Conservation (phyloP, 768 basidiomycete species). For the Hortiboletus flavorubellus region DNA sequence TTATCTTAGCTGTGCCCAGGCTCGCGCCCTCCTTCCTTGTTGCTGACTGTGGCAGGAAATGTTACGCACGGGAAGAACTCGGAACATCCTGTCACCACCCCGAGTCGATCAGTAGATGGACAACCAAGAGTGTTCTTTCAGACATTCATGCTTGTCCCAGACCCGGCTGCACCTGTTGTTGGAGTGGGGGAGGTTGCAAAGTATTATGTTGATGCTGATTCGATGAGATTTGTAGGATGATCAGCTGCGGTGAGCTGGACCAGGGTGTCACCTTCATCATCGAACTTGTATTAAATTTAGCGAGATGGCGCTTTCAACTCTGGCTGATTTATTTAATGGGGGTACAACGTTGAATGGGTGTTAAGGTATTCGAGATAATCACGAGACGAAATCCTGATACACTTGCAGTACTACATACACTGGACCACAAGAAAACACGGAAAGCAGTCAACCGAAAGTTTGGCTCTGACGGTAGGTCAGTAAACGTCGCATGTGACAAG, state of each 20-base stretch:
- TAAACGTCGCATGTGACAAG: neutral
- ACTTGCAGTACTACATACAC: constrained; percentile 4
- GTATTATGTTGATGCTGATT: constrained; percentile 78
- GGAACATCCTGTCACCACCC: constrained; percentile 52
- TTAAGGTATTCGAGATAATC: neutral
- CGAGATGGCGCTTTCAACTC: neutral
- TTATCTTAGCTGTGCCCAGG: constrained; percentile 40
- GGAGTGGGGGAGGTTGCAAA: constrained; percentile 74
- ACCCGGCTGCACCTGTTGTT: constrained; percentile 58
- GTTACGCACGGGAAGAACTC: constrained; percentile 68
- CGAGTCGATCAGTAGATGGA: constrained; percentile 56
- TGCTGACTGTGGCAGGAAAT: constrained; percentile 77
- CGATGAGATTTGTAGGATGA: constrained; percentile 79
- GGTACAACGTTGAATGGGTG: neutral
- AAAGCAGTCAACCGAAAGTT: constrained; percentile 69
- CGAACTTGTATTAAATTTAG: neutral
- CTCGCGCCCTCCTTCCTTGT: constrained; percentile 71
- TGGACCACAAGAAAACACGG: neutral
- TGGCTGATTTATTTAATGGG: neutral
- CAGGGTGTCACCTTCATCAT: neutral
- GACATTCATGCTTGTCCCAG: constrained; percentile 81
- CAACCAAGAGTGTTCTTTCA: constrained; percentile 86
- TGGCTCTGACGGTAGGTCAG: constrained; percentile 57
- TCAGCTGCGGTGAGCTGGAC: neutral
- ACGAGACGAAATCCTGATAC: neutral